Conservation (phyloP, 2,329 filamentous ascomycete genomes). For the Neofusicoccum sp. region DNA sequence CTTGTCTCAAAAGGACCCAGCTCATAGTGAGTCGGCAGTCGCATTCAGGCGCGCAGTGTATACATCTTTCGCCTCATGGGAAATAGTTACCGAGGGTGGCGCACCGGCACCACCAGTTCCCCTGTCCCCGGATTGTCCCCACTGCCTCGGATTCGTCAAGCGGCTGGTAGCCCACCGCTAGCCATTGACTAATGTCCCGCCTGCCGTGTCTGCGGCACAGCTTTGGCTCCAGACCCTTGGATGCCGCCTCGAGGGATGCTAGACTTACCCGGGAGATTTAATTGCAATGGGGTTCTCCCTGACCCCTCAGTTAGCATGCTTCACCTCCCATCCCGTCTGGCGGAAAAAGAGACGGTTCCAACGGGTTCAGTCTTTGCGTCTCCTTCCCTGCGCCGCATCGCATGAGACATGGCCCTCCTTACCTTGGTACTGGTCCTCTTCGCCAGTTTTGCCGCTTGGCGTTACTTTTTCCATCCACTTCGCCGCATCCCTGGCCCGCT, state of each 20-base stretch:
- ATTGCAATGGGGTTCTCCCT: not conserved
- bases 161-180: not conserved
- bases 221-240: not conserved
- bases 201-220: not conserved
- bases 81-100: not conserved
- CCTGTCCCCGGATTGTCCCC: not conserved
- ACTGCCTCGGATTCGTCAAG: not conserved
- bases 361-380: not conserved
- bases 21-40: not conserved
- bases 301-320: not conserved
- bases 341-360: too few species aligned
- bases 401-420: not conserved
- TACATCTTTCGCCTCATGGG: not conserved
- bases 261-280: not conserved
- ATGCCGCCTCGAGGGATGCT: not conserved
- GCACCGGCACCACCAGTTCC: not conserved
- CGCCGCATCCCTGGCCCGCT: slow-evolving; percentile 34
- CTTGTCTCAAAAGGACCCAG: not conserved
- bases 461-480: slow-evolving; percentile 10
- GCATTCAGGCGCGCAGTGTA: not conserved
- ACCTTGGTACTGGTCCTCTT: slow-evolving; percentile 13
- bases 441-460: not conserved
- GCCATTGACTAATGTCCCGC: not conserved
- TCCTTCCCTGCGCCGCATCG: not conserved
- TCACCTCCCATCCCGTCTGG: too few species aligned